Evolutionary conservation across 306 rosid genomes (phyloP).

Genomic region (Arachis stenosperma): DNA sequence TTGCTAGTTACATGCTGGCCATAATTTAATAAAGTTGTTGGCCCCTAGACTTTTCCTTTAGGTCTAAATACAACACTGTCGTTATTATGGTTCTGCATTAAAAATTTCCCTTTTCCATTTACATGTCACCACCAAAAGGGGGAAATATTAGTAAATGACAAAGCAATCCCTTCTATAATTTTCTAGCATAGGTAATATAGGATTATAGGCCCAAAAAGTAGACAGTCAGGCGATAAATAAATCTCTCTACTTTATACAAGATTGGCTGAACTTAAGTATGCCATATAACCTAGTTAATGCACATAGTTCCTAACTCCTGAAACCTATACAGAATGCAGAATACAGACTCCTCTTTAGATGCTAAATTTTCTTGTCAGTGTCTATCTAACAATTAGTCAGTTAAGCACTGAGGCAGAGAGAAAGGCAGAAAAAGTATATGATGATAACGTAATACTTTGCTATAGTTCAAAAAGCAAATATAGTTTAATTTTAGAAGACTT

Average conservation of each 20-base stretch:
- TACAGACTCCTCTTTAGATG: constrained; percentile 24
- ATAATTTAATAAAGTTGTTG: no score
- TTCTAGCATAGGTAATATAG: constrained; percentile 5
- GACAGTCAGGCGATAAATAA: constrained; percentile 17
- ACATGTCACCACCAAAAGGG: neutral
- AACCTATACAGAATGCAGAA: neutral
- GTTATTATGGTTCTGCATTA: no score
- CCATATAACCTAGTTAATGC: constrained; percentile 28
- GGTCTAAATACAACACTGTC: neutral
- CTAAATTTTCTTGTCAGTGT: constrained; percentile 22
- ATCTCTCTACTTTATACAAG: constrained; percentile 9
- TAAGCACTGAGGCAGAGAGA: constrained; percentile 26
- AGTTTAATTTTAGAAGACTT: constrained; percentile 39
- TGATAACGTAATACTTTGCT: constrained; percentile 9
- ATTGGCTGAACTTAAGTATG: constrained; percentile 15
- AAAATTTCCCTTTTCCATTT: neutral
- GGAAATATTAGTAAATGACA: neutral
- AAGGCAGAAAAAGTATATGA: neutral
- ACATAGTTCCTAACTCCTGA: constrained; percentile 15
- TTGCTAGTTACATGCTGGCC: no score
- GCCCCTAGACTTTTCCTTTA: no score
- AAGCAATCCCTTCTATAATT: neutral
- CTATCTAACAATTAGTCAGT: constrained; percentile 20
- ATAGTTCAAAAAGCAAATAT: constrained; percentile 24
- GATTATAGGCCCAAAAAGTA: constrained; percentile 13